Conservation (phyloP, 2,329 filamentous ascomycete genomes). For the Aspergillus viridinutans region DNA sequence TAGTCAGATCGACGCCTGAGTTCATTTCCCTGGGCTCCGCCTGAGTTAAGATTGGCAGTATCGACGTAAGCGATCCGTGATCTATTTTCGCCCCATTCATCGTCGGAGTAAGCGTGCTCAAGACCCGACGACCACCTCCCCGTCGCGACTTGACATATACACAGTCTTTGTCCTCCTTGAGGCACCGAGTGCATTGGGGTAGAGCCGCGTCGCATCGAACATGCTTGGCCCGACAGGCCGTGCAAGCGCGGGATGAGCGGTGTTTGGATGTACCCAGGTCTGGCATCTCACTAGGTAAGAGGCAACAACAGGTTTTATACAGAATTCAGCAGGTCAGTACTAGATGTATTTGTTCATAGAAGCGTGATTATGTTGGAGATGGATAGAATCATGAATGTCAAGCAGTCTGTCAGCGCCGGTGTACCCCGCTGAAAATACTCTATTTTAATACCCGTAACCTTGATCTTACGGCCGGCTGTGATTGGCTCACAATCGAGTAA, state of each 20-base stretch:
- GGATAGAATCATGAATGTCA: too few species aligned
- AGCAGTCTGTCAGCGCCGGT: too few species aligned
- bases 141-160: slow-evolving; percentile 2
- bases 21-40: not conserved
- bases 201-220: slow-evolving; percentile 1
- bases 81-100: not conserved
- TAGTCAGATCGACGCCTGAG: not conserved
- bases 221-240: not conserved
- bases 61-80: not conserved
- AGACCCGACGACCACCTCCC: slow-evolving; percentile 1
- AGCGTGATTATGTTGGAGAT: too few species aligned
- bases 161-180: not conserved
- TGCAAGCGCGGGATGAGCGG: not conserved
- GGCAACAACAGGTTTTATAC: not conserved
- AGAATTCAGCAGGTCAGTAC: too few species aligned
- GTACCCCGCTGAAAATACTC: too few species aligned
- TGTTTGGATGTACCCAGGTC: not conserved
- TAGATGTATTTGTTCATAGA: too few species aligned
- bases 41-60: not conserved
- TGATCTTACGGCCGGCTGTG: too few species aligned
- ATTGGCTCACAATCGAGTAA: too few species aligned
- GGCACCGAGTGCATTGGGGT: not conserved
- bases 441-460: too few species aligned
- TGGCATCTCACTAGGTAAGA: not conserved
- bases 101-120: not conserved